These are phyloP conservation scores for Aspergillus piperis DNA, from an alignment of 2,329 filamentous ascomycete genomes.

Conservation along the genomic window DNA sequence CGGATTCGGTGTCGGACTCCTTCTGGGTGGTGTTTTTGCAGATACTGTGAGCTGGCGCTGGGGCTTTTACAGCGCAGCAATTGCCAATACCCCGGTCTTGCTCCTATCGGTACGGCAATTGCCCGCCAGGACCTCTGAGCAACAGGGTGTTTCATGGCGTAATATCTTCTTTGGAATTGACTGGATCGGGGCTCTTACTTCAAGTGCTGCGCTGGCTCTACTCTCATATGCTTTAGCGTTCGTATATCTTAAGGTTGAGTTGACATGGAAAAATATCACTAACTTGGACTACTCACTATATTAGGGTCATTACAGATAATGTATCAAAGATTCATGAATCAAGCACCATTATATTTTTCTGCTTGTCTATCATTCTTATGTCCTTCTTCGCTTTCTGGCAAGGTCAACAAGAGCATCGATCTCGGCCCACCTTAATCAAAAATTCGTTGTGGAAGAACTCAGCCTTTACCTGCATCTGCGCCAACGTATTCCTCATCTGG, in stretches of 20 bases:
- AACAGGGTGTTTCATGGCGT: too few species aligned
- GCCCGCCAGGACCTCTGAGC: neutral
- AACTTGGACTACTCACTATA: neutral
- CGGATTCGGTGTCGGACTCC: constrained; percentile 11
- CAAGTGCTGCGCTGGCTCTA: neutral
- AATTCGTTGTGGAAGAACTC: neutral
- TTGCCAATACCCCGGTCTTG: neutral
- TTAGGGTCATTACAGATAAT: neutral
- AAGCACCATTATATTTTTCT: neutral
- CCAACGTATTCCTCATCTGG: neutral
- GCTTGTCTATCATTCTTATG: neutral
- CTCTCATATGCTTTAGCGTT: neutral
- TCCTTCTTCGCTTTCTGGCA: neutral
- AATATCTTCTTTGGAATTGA: neutral
- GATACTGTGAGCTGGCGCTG: neutral
- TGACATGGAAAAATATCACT: neutral
- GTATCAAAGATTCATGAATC: neutral
- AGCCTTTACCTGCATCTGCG: neutral
- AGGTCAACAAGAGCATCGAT: neutral
- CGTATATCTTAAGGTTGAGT: neutral
- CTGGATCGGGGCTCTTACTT: neutral
- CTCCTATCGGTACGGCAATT: neutral
- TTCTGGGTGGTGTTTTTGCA: constrained; percentile 2
- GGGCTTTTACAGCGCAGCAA: neutral
- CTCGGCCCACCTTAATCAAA: neutral